Evolutionary conservation across 768 basidiomycete genomes (phyloP), one percentile per base, ranked within the genome.

Genomic region (Gyrodon lividus): DNA sequence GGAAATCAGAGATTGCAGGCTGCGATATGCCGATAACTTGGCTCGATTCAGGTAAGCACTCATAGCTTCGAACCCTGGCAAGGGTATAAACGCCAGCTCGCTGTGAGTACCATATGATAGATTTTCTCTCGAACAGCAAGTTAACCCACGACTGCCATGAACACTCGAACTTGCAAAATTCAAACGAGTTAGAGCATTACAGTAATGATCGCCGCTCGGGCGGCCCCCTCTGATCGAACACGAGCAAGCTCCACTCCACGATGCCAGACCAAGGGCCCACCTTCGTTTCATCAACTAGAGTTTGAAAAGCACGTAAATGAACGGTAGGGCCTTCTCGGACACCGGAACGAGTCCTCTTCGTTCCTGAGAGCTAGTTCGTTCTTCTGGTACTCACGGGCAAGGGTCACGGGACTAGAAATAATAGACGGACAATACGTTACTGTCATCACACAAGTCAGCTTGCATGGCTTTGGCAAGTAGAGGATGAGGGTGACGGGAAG

Each of bases 291-390:
- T 17, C n/a, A n/a, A n/a, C 17, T 19, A 37, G 35, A 37, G 1
- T 5, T 17, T 16, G 38, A 28, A 14, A 20, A 40, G 22, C 26
- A 56, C 52, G 52, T 56, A 61, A 64, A 44, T 5, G 9, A 39
- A 28, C 8, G n/a, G 39, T 43, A 10, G 14, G n/a, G 40, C 28
- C 48, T 39, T 41, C 37, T 12, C 39, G 49, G 46, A 12, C 6
- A 19, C 35, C 35, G 35, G 35, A 37, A 17, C 35, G 6, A 17
- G 7, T 14, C 8, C 5, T 14, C 31, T 10, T 14, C 6, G 34
- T 35, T 14, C 34, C 13, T 13, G 34, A 35, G 4, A n/a, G 14
- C 34, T 35, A 1, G 5, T 6, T 12, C 34, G 34, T 35, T 35
- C 34, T n/a, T 10, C 35, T 19, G 17, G 7, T 37, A 37, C n/a